These are phyloP conservation scores for Hymenoscyphus albidus DNA, from an alignment of 2,329 filamentous ascomycete species.

Conservation along the genomic window DNA sequence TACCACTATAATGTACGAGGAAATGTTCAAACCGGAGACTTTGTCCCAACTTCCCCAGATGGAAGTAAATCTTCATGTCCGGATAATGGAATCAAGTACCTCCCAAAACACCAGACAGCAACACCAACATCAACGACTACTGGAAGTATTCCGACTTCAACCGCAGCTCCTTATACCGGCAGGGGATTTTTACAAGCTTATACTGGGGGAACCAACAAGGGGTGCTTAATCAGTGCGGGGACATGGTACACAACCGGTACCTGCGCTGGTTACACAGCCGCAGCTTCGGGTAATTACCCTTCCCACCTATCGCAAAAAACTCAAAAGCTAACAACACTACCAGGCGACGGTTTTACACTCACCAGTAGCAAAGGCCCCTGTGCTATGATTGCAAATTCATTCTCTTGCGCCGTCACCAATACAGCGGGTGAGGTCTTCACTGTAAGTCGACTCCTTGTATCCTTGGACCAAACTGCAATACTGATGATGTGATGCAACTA, in stretches of 20 bases:
- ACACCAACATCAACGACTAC: slow-evolving; percentile 2
- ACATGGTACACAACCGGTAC: slow-evolving; percentile 66
- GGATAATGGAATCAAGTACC: slow-evolving; percentile 8
- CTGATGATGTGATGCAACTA: not conserved
- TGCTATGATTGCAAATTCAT: slow-evolving; percentile 47
- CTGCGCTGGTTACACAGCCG: slow-evolving; percentile 61
- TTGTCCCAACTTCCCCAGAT: slow-evolving; percentile 12
- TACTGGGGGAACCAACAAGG: slow-evolving; percentile 44
- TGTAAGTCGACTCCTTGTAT: slow-evolving; percentile 19
- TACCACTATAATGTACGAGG: slow-evolving; percentile 33
- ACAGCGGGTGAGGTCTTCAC: slow-evolving; percentile 35
- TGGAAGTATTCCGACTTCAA: slow-evolving; percentile 27
- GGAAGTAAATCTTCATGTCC: slow-evolving; percentile 11
- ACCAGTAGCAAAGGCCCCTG: slow-evolving; percentile 57
- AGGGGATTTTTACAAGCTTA: slow-evolving; percentile 57
- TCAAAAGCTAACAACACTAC: not conserved
- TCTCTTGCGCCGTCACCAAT: slow-evolving; percentile 52
- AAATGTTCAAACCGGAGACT: slow-evolving; percentile 13
- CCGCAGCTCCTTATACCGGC: slow-evolving; percentile 41
- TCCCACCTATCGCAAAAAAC: not conserved
- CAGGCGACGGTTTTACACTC: slow-evolving; percentile 42
- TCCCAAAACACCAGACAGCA: not conserved
- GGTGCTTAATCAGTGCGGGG: slow-evolving; percentile 63
- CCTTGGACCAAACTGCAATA: too few relatives aligned
- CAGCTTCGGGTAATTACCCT: slow-evolving; percentile 45